Percentiles rank a stretch among this genome's conserved stretches.
These are phyloP conservation scores for Ogataea minuta DNA, from an alignment of 805 yeast genomes.

Conservation along the genomic window DNA sequence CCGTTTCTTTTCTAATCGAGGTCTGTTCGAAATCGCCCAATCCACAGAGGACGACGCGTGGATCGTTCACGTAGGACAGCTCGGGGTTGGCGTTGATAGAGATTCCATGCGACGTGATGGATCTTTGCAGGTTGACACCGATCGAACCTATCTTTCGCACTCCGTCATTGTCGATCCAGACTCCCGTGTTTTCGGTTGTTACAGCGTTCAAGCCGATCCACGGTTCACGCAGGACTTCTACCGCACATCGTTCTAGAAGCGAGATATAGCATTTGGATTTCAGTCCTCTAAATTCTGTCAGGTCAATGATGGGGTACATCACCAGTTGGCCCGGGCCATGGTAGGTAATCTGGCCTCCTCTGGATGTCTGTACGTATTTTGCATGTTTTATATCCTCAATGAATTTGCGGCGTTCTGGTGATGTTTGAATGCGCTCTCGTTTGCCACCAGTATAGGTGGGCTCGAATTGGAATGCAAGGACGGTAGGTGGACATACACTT, in stretches of 20 bases:
- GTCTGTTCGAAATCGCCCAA: conserved; percentile 61
- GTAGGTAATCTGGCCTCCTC: conserved; percentile 97
- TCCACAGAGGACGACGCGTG: conserved; percentile 80
- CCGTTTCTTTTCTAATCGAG: conserved; percentile 38
- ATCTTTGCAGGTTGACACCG: conserved; percentile 82
- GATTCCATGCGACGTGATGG: conserved; percentile 86
- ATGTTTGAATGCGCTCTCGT: conserved; percentile 59
- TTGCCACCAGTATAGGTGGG: conserved; percentile 93
- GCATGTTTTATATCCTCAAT: conserved; percentile 43
- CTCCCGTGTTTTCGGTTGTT: conserved; percentile 77
- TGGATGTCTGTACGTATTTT: conserved; percentile 66
- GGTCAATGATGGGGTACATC: conserved; percentile 74
- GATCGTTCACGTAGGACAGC: conserved; percentile 60
- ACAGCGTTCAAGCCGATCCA: conserved; percentile 41
- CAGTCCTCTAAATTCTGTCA: conserved; percentile 53
- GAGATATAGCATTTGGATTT: conserved; percentile 53
- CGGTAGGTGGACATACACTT: conserved; percentile 44
- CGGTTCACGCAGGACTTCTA: conserved; percentile 20
- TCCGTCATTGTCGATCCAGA: conserved; percentile 56
- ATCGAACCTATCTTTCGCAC: conserved; percentile 76
- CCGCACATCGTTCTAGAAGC: conserved; percentile 42
- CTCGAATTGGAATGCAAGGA: conserved; percentile 80
- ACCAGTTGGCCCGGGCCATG: conserved; percentile 97
- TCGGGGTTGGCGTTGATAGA: conserved; percentile 79
- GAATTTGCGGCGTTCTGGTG: conserved; percentile 21